phyloP scores from a whole-genome alignment of 345 rosid species.

The Syzygium grande region DNA sequence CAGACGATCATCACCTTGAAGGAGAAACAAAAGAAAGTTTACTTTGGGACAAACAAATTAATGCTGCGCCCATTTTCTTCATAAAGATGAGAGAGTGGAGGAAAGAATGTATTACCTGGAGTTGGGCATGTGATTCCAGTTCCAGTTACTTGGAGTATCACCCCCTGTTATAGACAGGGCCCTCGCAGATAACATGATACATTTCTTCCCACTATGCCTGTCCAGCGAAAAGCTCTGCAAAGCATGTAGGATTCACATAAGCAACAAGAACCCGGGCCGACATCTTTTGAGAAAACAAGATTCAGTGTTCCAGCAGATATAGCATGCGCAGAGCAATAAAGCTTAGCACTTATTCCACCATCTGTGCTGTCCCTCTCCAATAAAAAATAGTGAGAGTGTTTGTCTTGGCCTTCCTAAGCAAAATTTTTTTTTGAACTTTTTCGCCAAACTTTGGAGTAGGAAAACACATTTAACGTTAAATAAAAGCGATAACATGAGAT shows the following conservation, averaged over 20 bases:
- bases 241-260: not conserved
- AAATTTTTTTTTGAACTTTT: not conserved
- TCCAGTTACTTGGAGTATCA: slow-evolving; percentile 3
- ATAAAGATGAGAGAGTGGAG: not conserved
- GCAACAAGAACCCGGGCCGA: not conserved
- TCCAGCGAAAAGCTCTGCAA: slow-evolving; percentile 19
- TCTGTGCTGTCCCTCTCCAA: not conserved
- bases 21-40: not conserved
- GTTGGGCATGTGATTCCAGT: not conserved
- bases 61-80: not conserved
- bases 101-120: not conserved
- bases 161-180: slow-evolving; percentile 18
- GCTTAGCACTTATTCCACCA: not conserved
- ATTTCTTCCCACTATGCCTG: slow-evolving; percentile 17
- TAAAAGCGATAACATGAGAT: not conserved
- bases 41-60: not conserved
- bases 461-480: not conserved
- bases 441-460: not conserved
- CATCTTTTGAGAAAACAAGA: not conserved
- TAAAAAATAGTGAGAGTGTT: not conserved
- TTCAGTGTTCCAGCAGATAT: not conserved
- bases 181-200: slow-evolving; percentile 20
- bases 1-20: not conserved
- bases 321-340: not conserved
- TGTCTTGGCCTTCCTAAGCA: not conserved